A percentile compares a stretch with the other conserved stretches of the same genome.
phyloP scores from a whole-genome alignment of 495 filamentous ascomycete genomes.

The Apodospora peruviana region DNA sequence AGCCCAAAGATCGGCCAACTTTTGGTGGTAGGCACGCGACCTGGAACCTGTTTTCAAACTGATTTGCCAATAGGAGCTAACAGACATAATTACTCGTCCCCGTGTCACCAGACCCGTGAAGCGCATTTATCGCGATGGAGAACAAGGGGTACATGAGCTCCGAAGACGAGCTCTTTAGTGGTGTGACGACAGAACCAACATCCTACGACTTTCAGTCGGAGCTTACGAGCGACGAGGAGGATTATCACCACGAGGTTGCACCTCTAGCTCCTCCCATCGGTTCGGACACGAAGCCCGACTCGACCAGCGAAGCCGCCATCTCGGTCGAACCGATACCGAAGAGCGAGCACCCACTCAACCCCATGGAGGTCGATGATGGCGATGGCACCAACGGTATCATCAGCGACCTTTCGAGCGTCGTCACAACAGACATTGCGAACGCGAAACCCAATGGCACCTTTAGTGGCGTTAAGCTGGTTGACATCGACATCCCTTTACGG shows the following conservation, averaged over 20 bases:
- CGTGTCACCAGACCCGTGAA: no score
- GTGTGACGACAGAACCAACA: conserved; percentile 3
- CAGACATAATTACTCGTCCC: no score
- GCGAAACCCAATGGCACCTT: no score
- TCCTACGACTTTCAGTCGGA: conserved; percentile 20
- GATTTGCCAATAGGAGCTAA: neutral
- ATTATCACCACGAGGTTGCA: neutral
- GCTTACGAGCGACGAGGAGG: conserved; percentile 17
- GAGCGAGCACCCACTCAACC: no score
- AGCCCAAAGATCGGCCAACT: neutral
- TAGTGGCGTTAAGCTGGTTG: conserved; percentile 3
- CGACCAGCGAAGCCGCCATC: no score
- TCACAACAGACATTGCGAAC: no score
- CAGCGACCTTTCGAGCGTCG: no score
- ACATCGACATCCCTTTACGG: conserved; percentile 20
- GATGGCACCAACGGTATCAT: neutral
- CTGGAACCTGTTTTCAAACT: neutral
- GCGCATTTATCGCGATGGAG: conserved; percentile 12
- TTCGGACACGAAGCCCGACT: neutral
- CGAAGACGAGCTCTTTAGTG: conserved; percentile 16
- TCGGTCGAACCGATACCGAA: no score
- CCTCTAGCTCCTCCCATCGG: no score
- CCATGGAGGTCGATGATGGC: conserved; percentile 7
- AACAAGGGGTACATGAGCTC: conserved; percentile 8
- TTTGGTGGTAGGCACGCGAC: conserved; percentile 4